A percentile compares a stretch with the other conserved stretches of the same genome.
These are phyloP conservation scores for Kwoniella shivajii DNA, from an alignment of 1,284 basidiomycete species.

Conservation along the genomic window DNA sequence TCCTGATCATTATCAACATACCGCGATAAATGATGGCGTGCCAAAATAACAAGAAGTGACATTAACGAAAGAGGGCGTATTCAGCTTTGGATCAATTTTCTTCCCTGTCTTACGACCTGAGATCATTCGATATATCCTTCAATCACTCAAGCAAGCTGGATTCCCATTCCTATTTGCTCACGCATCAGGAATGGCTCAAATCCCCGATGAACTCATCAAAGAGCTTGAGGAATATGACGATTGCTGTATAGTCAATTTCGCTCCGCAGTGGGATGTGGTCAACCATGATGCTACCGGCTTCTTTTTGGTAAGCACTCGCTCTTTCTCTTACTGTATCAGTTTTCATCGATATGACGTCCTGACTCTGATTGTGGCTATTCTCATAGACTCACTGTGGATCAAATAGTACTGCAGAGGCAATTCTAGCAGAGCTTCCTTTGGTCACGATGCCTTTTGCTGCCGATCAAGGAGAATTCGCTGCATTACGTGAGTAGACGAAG, in stretches of 20 bases:
- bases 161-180: slow-evolving; percentile 34
- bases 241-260: slow-evolving; percentile 22
- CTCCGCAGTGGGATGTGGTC: slow-evolving; percentile 30
- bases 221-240: slow-evolving; percentile 16
- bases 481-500: slow-evolving; percentile 16
- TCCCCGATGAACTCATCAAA: slow-evolving; percentile 15
- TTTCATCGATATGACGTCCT: slow-evolving; percentile 17
- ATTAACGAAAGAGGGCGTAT: neutral
- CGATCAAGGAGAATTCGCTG: slow-evolving; percentile 29
- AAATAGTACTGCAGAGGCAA: slow-evolving; percentile 27
- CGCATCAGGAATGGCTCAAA: slow-evolving; percentile 16
- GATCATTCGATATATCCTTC: slow-evolving; percentile 22
- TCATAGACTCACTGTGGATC: slow-evolving; percentile 29
- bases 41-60: too few species aligned
- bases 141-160: slow-evolving; percentile 19
- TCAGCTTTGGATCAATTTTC: slow-evolving; percentile 29
- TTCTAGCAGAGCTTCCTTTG: slow-evolving; percentile 23
- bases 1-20: neutral
- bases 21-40: too few species aligned
- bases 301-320: slow-evolving; percentile 19
- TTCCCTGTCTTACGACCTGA: slow-evolving; percentile 28
- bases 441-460: slow-evolving; percentile 30
- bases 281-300: slow-evolving; percentile 26
- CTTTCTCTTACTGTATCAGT: slow-evolving; percentile 17
- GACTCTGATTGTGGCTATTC: slow-evolving; percentile 1